Conservation (phyloP, 768 basidiomycete species). For the Macrocybe gigantea region DNA sequence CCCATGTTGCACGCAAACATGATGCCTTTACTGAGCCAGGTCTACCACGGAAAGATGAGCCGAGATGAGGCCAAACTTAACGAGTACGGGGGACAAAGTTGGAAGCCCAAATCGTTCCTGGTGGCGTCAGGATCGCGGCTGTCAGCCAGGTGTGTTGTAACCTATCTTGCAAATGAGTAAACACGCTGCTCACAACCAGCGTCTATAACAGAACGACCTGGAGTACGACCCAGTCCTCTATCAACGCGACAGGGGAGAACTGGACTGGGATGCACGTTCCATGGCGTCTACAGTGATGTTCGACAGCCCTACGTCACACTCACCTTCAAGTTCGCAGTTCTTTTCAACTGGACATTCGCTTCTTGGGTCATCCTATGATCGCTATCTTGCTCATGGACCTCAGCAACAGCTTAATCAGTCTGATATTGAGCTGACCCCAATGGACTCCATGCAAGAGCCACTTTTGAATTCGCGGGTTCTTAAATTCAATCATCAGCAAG, state of each 20-base stretch:
- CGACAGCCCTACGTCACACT: constrained; percentile 35
- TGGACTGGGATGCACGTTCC: constrained; percentile 84
- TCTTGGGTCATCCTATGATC: constrained; percentile 41
- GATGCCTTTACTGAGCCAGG: constrained; percentile 71
- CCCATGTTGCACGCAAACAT: constrained; percentile 85
- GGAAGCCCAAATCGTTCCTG: constrained; percentile 69
- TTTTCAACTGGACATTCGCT: constrained; percentile 26
- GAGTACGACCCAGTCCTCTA: constrained; percentile 81
- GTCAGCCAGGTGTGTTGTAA: constrained; percentile 55
- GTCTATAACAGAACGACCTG: constrained; percentile 46
- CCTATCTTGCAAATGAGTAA: not conserved
- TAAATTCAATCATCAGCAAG: constrained; percentile 28
- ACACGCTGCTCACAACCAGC: not conserved
- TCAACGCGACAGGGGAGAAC: constrained; percentile 74
- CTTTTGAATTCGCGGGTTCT: constrained; percentile 36
- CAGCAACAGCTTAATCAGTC: constrained; percentile 14
- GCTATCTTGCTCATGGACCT: constrained; percentile 50
- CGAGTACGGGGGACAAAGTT: constrained; percentile 75
- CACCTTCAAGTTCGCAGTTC: constrained; percentile 35
- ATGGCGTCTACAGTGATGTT: constrained; percentile 57
- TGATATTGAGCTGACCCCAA: constrained; percentile 49
- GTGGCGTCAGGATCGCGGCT: constrained; percentile 79
- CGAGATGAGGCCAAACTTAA: constrained; percentile 58
- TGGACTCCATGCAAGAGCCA: constrained; percentile 59
- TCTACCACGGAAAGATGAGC: constrained; percentile 70